Evolutionary conservation across 2,329 filamentous ascomycete genomes (phyloP).

Genomic region (Podosphaera xanthii): DNA sequence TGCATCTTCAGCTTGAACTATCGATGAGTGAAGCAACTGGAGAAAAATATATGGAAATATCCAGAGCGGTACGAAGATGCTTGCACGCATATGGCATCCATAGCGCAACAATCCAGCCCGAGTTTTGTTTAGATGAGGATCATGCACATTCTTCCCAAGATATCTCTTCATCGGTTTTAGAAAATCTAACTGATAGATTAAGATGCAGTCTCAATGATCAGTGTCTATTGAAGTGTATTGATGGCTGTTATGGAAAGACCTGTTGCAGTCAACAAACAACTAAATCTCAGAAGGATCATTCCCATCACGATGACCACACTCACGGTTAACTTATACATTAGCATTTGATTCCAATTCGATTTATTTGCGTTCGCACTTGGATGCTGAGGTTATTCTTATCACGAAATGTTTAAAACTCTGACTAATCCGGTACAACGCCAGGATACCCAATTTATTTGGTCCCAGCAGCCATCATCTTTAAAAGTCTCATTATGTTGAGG

Average conservation of each 20-base stretch:
- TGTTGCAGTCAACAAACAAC: slow-evolving; percentile 12
- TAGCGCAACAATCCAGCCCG: slow-evolving; percentile 89
- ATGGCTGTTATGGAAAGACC: slow-evolving; percentile 16
- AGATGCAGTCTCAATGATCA: slow-evolving; percentile 12
- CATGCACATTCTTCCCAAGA: slow-evolving; percentile 11
- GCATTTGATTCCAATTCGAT: too few species aligned
- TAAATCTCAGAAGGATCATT: slow-evolving; percentile 11
- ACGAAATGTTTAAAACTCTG: too few species aligned
- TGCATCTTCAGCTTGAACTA: slow-evolving; percentile 84
- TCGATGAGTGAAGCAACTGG: slow-evolving; percentile 63
- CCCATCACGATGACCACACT: slow-evolving; percentile 13
- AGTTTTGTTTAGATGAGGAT: slow-evolving; percentile 40
- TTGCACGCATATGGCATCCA: slow-evolving; percentile 93
- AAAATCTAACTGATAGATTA: slow-evolving; percentile 11
- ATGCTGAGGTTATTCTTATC: too few species aligned
- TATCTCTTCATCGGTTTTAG: slow-evolving; percentile 6
- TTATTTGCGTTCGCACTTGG: too few species aligned
- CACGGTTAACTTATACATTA: slow-evolving; percentile 3
- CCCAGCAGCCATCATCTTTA: too few species aligned
- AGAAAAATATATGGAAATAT: slow-evolving; percentile 74
- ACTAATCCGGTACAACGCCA: too few species aligned
- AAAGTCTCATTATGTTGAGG: too few species aligned
- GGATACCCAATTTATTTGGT: too few species aligned
- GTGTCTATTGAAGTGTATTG: slow-evolving; percentile 16
- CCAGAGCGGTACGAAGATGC: slow-evolving; percentile 60